Evolutionary conservation across 208 protist species (phyloP).

Genomic region (Acanthamoeba sp.): DNA sequence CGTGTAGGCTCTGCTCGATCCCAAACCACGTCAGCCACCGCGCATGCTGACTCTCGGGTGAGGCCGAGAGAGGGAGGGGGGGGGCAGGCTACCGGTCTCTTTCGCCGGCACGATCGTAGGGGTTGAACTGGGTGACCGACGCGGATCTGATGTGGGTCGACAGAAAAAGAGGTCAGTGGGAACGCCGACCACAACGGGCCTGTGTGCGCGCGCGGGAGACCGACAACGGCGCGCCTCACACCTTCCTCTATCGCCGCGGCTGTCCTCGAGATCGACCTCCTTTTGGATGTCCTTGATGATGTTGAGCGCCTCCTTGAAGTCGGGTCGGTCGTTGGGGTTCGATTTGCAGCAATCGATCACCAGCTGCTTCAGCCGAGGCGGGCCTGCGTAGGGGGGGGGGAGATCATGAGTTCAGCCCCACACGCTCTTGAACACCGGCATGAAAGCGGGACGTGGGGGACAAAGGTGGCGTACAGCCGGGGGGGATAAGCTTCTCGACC

Average conservation of each 20-base stretch:
- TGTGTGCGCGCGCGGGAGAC: too few relatives aligned
- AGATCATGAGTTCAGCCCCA: too few relatives aligned
- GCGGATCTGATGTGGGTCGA: too few relatives aligned
- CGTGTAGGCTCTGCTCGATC: conserved; percentile 33
- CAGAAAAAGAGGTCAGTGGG: too few relatives aligned
- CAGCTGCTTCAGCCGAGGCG: conserved; percentile 40
- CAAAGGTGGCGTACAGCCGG: neutral
- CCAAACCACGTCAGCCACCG: too few relatives aligned
- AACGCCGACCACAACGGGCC: too few relatives aligned
- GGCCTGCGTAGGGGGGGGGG: too few relatives aligned
- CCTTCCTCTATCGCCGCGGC: conserved; percentile 48
- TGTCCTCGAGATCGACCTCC: conserved; percentile 29
- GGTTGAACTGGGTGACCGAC: conserved; percentile 9
- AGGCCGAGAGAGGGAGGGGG: neutral
- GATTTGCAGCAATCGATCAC: conserved; percentile 43
- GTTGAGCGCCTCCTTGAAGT: conserved; percentile 47
- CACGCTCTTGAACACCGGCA: too few relatives aligned
- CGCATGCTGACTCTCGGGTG: neutral
- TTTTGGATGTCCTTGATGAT: conserved; percentile 45
- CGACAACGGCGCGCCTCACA: too few relatives aligned
- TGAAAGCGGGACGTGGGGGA: neutral
- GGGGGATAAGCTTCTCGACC: conserved; percentile 29
- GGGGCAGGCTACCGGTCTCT: neutral
- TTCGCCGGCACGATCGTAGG: neutral
- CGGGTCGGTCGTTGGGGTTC: conserved; percentile 42